These are phyloP conservation scores for Tylopilus subfusipes DNA, from an alignment of 768 basidiomycete species.

Conservation along the genomic window DNA sequence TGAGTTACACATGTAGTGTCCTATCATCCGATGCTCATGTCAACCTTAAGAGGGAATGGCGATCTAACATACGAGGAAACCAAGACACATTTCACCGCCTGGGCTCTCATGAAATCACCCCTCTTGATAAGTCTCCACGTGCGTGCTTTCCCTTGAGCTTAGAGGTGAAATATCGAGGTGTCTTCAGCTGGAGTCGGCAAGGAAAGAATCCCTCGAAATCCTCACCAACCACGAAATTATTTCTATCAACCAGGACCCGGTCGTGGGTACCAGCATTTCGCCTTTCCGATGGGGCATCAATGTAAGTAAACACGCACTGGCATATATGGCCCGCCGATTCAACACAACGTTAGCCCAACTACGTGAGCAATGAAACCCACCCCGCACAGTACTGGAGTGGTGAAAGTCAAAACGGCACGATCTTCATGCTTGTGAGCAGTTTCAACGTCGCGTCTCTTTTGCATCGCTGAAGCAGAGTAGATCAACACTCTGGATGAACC, in stretches of 20 bases:
- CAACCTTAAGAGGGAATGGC: conserved; percentile 52
- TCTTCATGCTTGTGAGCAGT: conserved; percentile 59
- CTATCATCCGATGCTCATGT: not conserved
- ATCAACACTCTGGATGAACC: conserved; percentile 57
- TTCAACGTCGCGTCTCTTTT: not conserved
- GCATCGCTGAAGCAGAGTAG: conserved; percentile 30
- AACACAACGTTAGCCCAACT: conserved; percentile 30
- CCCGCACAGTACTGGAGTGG: conserved; percentile 76
- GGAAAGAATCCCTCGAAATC: conserved; percentile 49
- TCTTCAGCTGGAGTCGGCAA: conserved; percentile 48
- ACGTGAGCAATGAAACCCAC: conserved; percentile 40
- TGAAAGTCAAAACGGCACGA: conserved; percentile 57
- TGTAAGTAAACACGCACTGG: conserved; percentile 34
- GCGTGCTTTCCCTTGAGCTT: conserved; percentile 16
- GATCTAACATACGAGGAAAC: conserved; percentile 57
- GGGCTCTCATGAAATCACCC: conserved; percentile 70
- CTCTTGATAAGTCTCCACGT: conserved; percentile 61
- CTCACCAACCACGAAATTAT: conserved; percentile 62
- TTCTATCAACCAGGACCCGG: conserved; percentile 67
- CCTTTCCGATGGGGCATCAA: conserved; percentile 71
- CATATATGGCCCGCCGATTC: not conserved
- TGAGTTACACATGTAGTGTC: conserved; percentile 23
- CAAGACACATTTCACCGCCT: conserved; percentile 69
- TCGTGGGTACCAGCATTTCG: conserved; percentile 55
- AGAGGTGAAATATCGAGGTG: conserved; percentile 1